Evolutionary conservation across 2,329 filamentous ascomycete species (phyloP), one percentile per base, ranked within the genome.

Genomic region (Cyanodermella asteris): DNA sequence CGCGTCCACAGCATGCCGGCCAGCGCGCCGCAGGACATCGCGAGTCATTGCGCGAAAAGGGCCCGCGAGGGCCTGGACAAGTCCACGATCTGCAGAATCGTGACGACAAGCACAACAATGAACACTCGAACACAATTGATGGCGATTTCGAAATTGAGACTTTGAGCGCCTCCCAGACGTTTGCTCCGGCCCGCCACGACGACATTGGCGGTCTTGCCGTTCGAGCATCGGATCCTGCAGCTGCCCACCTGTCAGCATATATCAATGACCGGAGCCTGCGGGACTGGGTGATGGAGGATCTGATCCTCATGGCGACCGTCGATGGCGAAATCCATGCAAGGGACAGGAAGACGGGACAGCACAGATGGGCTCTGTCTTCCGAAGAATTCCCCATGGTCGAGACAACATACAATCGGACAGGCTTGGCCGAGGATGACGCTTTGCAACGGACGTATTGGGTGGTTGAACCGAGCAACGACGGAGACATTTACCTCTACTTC

Each of bases 221-320:
- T 63, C 67, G 78, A 91, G 82, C 81, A 78, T 77, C 75, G 68
- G 53, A 52, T 53, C 67, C 68, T 68, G 69, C 68, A 62, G 66
- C 61, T 49, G 60, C 62, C 49, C 70, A 69, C 42, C 60, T 75
- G 51, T 65, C 73, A 59, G 72, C 76, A 75, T 75, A 72, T 72
- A 73, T 77, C 49, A 62, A 64, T 74, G 84, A 81, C 82, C 82
- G 84, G 70, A 90, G 74, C 63, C 63, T 94, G 66, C 74, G 82
- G 67, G 84, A 93, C 59, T 94, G 84, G 84, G 80, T 93, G 75
- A 82, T 93, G 57, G 84, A 94, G 77, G 82, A 94, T 62, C 91
- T 93, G 67, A 77, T 94, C 58, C 78, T 97, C 61, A 63, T 97
- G 75, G 84, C 87, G 77, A 94, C 87, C 66, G 77, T 94, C 68